Conservation (phyloP, 2,329 filamentous ascomycete species). For the Chaetomiaceae sp. region DNA sequence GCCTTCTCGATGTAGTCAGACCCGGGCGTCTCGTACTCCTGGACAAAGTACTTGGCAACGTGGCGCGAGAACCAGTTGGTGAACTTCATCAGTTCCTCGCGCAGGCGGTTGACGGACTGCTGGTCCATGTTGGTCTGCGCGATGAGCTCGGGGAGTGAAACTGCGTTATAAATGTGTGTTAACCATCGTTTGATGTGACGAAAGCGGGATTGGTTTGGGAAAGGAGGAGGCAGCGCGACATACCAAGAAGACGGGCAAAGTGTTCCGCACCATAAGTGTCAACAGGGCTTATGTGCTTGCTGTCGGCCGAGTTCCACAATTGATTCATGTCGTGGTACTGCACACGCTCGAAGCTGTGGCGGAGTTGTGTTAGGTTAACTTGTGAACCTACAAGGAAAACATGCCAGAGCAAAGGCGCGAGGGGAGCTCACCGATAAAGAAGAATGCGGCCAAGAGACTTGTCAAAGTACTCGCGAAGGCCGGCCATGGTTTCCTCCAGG, state of each 20-base stretch:
- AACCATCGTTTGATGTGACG: constrained; percentile 1
- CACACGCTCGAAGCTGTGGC: constrained; percentile 73
- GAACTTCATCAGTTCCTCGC: constrained; percentile 83
- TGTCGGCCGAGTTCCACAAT: constrained; percentile 57
- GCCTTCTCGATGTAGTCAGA: constrained; percentile 68
- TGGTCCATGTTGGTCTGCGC: constrained; percentile 98
- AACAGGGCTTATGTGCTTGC: constrained; percentile 60
- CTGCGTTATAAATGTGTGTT: constrained; percentile 50
- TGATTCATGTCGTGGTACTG: constrained; percentile 78
- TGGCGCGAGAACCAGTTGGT: constrained; percentile 78
- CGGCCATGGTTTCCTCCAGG: constrained; percentile 80
- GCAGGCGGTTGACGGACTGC: constrained; percentile 79
- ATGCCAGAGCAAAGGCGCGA: background rate
- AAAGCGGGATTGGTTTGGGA: too few species aligned
- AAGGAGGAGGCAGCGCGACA: constrained; percentile 24
- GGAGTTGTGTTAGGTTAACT: background rate
- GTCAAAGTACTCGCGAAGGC: constrained; percentile 90
- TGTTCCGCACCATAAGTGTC: constrained; percentile 94
- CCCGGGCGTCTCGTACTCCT: constrained; percentile 66
- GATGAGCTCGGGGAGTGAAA: constrained; percentile 84
- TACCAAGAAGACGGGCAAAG: constrained; percentile 81
- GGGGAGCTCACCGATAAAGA: constrained; percentile 59
- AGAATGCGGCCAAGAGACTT: constrained; percentile 81
- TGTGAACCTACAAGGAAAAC: background rate
- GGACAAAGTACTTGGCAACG: constrained; percentile 69